Evolutionary conservation across 2,329 filamentous ascomycete genomes (phyloP), one percentile per base, ranked within the genome.

Genomic region (Ophiosphaerella narmari): DNA sequence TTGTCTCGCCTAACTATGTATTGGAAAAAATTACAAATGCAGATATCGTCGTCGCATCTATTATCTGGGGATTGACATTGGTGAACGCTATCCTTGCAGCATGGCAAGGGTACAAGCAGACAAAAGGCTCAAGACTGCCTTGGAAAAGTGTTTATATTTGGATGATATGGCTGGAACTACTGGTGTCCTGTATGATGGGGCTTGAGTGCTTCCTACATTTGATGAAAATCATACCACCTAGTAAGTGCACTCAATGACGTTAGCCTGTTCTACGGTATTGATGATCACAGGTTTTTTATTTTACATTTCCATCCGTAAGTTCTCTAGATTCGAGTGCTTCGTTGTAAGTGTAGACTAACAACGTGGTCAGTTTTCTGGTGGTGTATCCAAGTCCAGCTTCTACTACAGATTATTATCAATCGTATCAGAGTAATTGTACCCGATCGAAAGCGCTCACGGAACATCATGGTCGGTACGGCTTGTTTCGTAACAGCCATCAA

Each of bases 81-180:
- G 3, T 69, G n/a, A 66, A 63, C 41, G 52, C 48, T 7, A 18
- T 60, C 3, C 32, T 71, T 14, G 67, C 69, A 7, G 52, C 72
- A 34, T 77, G 66, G 47, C 58, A 67, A n/a, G 73, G 65, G 7
- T 67, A 61, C 40, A 36, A 14, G 42, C 70, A 61, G 58, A 72
- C 47, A 40, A 66, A 33, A 11, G 56, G 46, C 3, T 69, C 68
- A 3, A 58, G 68, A 12, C 59, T 57, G 48, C 55, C 70, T 7
- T 29, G 68, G 21, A 53, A 61, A 12, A 78, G 77, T 52, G 63
- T 71, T 1, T 80, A 80, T 50, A 68, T 80, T 0, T 76, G 74
- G 68, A 75, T 80, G 74, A 74, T 80, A 46, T 80, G 78, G 78
- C 43, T 74, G 24, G 78, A 80, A 57, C 68, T 80, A 3, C 2